Conservation (phyloP, 2,329 filamentous ascomycete species). For the Xylariaceae sp. region DNA sequence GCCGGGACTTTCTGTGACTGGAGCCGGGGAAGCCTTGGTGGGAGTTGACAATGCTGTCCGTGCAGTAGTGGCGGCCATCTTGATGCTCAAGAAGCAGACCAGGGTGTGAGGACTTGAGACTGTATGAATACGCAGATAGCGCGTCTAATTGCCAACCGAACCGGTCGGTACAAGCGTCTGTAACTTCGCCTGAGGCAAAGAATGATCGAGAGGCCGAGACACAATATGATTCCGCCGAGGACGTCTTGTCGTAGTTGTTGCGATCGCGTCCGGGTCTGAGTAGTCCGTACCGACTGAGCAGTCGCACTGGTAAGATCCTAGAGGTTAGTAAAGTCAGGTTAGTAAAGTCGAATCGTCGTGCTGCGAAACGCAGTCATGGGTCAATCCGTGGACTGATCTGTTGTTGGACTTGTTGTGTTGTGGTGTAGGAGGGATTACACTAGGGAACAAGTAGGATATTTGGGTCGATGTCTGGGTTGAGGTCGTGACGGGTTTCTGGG, state of each 20-base stretch:
- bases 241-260: neutral
- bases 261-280: neutral
- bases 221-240: neutral
- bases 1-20: constrained; percentile 55
- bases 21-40: constrained; percentile 29
- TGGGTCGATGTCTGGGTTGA: neutral
- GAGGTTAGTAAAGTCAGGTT: constrained; percentile 19
- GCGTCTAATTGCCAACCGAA: neutral
- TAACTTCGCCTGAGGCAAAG: neutral
- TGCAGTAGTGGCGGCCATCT: constrained; percentile 32
- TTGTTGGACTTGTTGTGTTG: constrained; percentile 12
- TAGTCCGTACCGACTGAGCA: neutral
- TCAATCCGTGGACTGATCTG: constrained; percentile 1
- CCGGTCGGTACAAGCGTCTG: too few relatives aligned
- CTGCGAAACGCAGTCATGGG: constrained; percentile 19
- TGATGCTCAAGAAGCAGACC: neutral
- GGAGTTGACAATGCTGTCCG: constrained; percentile 40
- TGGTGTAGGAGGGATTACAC: constrained; percentile 2
- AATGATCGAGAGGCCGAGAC: neutral
- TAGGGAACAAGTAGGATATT: too few relatives aligned
- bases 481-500: constrained; percentile 13
- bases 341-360: constrained; percentile 13
- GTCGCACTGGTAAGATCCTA: constrained; percentile 17
- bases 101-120: neutral
- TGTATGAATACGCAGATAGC: neutral